Evolutionary conservation across 352 stramenopile genomes (phyloP), one percentile per base, ranked within the genome.

Genomic region (Globisporangium abappressorium): DNA sequence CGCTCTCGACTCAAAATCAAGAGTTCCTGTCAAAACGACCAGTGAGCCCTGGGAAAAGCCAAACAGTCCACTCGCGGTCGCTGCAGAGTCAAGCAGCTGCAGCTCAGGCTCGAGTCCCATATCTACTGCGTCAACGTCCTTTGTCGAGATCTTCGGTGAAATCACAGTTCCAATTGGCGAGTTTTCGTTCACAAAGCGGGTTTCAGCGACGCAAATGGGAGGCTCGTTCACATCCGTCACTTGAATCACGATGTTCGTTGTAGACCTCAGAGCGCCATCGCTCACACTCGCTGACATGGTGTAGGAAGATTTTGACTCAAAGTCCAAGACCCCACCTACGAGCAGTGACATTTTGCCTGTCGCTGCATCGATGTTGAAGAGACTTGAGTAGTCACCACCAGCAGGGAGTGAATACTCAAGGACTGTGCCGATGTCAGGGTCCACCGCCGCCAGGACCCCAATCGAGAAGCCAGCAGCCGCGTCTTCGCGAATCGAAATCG

Each of bases 191-290:
- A 67, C 22, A 26, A 28, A 53, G 3, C 62, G 62, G 2, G 34
- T 22, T 28, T 67, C 62, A 20, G 34, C 8, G 1, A 11, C 15
- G 33, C 62, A 67, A 12, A 20, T 22, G 47, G 62, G 62, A 1
- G 62, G 47, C n/a, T 67, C 62, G 15, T 67, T 67, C 14, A 67
- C 62, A 20, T 67, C 62, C 6, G 36, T 36, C 33, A 67, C 62
- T 49, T 59, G 33, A 11, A 67, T 24, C 24, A 33, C 8, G 6
- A 67, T 46, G 5, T n/a, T 60, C 24, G 36, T 22, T 18, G 62
- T 62, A 11, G 62, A 11, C 3, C 8, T 53, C 11, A 67, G 51
- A 41, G 5, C 9, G 1, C 62, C 34, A 28, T 67, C 51, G 51
- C 34, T 62, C 33, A 62, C 62, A 5, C n/a, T 67, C 47, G 62